phyloP scores from a whole-genome alignment of 352 stramenopile species.

The Globisporangium nunn region DNA sequence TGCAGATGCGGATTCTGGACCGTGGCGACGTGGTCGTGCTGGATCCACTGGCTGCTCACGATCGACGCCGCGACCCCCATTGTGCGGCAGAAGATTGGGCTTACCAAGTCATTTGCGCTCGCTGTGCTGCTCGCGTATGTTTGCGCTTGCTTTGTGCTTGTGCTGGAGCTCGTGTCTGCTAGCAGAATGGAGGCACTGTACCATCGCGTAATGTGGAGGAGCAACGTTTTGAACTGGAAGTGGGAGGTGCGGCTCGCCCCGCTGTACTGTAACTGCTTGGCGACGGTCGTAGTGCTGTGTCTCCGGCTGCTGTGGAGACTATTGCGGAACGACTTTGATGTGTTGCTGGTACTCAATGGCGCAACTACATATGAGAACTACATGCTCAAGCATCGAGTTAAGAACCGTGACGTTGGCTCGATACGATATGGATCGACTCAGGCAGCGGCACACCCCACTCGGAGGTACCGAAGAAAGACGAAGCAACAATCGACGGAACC shows the following conservation, averaged over 20 bases:
- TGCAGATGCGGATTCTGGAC: conserved; percentile 1
- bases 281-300: conserved; percentile 4
- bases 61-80: conserved; percentile 8
- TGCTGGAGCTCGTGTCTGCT: conserved; percentile 4
- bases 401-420: not conserved
- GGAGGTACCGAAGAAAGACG: not conserved
- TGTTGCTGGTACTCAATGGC: conserved; percentile 12
- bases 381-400: not conserved
- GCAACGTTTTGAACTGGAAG: not conserved
- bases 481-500: not conserved
- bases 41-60: conserved; percentile 9
- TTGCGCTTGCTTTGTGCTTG: not conserved
- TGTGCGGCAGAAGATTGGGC: conserved; percentile 5
- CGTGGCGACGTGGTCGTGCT: conserved; percentile 2
- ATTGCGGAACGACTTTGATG: not conserved
- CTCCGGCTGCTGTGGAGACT: conserved; percentile 12
- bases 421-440: not conserved
- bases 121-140: not conserved
- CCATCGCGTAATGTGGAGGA: not conserved
- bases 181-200: not conserved
- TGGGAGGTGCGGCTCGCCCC: conserved; percentile 10
- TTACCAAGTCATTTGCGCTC: conserved; percentile 4
- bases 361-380: conserved; percentile 10
- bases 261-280: conserved; percentile 14
- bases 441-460: not conserved